A percentile compares a stretch with the other conserved stretches of the same genome.
Conservation (phyloP, 2,329 filamentous ascomycete genomes). For the Fusarium buharicum region DNA sequence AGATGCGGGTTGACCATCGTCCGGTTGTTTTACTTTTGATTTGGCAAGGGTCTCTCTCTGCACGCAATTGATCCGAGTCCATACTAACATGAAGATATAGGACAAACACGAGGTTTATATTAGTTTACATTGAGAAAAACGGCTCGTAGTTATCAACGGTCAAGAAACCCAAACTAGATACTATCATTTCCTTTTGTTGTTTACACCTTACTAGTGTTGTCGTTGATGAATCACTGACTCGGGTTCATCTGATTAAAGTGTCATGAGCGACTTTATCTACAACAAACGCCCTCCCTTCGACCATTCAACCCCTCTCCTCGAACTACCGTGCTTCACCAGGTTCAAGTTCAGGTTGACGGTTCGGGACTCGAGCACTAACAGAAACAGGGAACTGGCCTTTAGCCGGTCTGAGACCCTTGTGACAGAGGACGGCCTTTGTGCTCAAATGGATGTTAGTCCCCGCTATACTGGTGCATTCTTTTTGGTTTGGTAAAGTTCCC, state of each 20-base stretch:
- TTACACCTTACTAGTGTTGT: not conserved
- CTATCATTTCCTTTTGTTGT: not conserved
- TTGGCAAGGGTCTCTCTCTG: conserved; percentile 20
- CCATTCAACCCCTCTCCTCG: not conserved
- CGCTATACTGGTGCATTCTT: not conserved
- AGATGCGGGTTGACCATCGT: conserved; percentile 5
- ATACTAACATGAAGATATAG: not conserved
- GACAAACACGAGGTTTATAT: no score
- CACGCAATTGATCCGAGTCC: conserved; percentile 8
- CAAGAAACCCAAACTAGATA: not conserved
- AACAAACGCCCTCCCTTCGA: not conserved
- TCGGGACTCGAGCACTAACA: conserved; percentile 14
- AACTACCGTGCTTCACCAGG: conserved; percentile 3
- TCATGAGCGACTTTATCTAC: not conserved
- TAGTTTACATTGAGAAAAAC: no score
- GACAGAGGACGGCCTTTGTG: conserved; percentile 13
- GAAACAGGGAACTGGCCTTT: conserved; percentile 31
- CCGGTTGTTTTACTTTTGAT: conserved; percentile 18
- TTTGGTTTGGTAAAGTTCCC: conserved; percentile 2
- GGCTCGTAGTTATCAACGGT: conserved; percentile 7
- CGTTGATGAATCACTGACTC: conserved; percentile 8
- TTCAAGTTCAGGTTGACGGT: conserved; percentile 17
- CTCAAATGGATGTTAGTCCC: conserved; percentile 15
- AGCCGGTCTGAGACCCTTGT: conserved; percentile 31
- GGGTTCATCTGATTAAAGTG: conserved; percentile 1